These are phyloP conservation scores for Anisogramma anomala DNA, from an alignment of 2,329 filamentous ascomycete species.

Conservation along the genomic window DNA sequence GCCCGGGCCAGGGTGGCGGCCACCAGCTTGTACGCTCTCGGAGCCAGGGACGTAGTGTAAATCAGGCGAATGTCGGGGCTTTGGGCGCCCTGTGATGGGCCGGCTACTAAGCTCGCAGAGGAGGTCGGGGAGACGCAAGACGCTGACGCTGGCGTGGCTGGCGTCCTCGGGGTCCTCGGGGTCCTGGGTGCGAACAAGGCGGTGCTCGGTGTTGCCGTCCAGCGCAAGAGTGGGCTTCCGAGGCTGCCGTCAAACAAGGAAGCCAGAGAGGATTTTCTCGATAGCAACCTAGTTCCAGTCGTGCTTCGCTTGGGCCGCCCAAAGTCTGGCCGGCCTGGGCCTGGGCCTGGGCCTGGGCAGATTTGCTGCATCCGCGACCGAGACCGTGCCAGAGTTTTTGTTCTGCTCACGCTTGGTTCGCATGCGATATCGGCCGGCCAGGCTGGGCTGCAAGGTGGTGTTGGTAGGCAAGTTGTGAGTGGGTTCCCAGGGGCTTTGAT, in stretches of 20 bases:
- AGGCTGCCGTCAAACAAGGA: slow-evolving; percentile 12
- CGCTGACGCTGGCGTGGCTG: slow-evolving; percentile 3
- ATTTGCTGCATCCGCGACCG: slow-evolving; percentile 26
- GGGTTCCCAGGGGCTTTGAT: neutral
- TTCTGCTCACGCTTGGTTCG: slow-evolving; percentile 20
- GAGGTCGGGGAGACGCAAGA: slow-evolving; percentile 29
- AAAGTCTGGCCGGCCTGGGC: slow-evolving; percentile 19
- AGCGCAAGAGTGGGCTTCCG: slow-evolving; percentile 10
- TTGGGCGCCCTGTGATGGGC: slow-evolving; percentile 21
- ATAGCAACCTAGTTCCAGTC: slow-evolving; percentile 4
- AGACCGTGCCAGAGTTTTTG: slow-evolving; percentile 30
- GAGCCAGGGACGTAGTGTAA: slow-evolving; percentile 33
- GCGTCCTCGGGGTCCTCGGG: slow-evolving; percentile 16
- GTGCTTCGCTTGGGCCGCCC: slow-evolving; percentile 10
- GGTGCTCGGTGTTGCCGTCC: neutral
- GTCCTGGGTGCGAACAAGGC: slow-evolving; percentile 17
- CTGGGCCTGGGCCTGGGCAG: slow-evolving; percentile 15
- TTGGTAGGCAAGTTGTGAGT: slow-evolving; percentile 9
- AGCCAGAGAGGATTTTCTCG: slow-evolving; percentile 8
- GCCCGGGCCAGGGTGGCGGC: slow-evolving; percentile 39
- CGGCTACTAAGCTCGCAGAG: slow-evolving; percentile 11
- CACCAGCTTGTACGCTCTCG: slow-evolving; percentile 36
- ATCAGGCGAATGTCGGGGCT: slow-evolving; percentile 40
- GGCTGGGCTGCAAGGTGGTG: slow-evolving; percentile 14
- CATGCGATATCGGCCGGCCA: slow-evolving; percentile 16